Conservation (phyloP, 768 basidiomycete species). For the Boletellus ananas region DNA sequence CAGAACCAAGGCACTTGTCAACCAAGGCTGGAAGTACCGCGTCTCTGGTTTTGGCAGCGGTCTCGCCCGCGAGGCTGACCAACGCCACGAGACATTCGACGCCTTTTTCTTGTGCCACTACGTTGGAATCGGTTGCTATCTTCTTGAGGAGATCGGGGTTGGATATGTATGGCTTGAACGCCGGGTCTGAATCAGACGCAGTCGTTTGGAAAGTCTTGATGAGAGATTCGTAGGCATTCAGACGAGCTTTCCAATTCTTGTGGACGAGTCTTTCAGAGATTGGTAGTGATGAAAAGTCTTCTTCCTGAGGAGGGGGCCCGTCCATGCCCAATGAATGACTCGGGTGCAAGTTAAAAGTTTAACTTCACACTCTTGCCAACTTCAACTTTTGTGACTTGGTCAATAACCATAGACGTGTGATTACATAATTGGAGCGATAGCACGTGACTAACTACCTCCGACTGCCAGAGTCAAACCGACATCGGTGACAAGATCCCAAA, state of each 20-base stretch:
- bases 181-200: slow-evolving; percentile 89
- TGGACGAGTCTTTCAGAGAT: slow-evolving; percentile 80
- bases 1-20: slow-evolving; percentile 92
- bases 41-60: slow-evolving; percentile 74
- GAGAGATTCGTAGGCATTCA: slow-evolving; percentile 87
- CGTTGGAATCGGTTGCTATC: slow-evolving; percentile 87
- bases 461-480: slow-evolving; percentile 55
- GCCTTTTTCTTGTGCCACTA: slow-evolving; percentile 97
- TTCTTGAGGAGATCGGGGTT: slow-evolving; percentile 79
- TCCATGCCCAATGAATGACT: slow-evolving; percentile 55
- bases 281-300: slow-evolving; percentile 82
- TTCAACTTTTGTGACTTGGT: background rate
- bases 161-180: slow-evolving; percentile 84
- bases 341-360: slow-evolving; percentile 11
- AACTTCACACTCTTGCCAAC: background rate
- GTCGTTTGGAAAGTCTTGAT: slow-evolving; percentile 85
- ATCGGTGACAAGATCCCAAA: slow-evolving; percentile 55
- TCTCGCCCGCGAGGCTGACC: slow-evolving; percentile 90
- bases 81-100: slow-evolving; percentile 84
- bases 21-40: slow-evolving; percentile 86
- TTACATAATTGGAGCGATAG: slow-evolving; percentile 21
- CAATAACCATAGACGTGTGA: slow-evolving; percentile 10
- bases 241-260: slow-evolving; percentile 99
- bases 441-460: slow-evolving; percentile 30
- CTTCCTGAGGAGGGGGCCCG: slow-evolving; percentile 87